These are phyloP conservation scores for Xylaria sp. DNA, from an alignment of 2,329 filamentous ascomycete species.

Conservation along the genomic window DNA sequence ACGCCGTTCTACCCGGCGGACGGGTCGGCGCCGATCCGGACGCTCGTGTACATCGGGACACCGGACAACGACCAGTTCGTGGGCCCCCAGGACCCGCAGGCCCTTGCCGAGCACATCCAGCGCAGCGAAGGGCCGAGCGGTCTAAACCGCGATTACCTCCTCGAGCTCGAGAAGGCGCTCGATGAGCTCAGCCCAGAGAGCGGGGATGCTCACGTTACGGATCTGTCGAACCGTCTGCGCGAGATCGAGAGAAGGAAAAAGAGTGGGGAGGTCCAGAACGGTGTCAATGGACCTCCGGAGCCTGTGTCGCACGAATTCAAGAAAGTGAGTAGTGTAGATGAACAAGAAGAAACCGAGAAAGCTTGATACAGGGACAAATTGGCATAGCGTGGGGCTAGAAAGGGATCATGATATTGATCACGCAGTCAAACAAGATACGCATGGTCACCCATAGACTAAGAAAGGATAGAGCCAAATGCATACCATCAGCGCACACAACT, in stretches of 20 bases:
- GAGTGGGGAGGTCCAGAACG: slow-evolving; percentile 9
- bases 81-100: slow-evolving; percentile 81
- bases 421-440: slow-evolving; percentile 17
- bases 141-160: slow-evolving; percentile 89
- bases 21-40: slow-evolving; percentile 56
- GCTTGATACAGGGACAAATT: slow-evolving; percentile 23
- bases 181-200: slow-evolving; percentile 78
- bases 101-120: slow-evolving; percentile 83
- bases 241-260: slow-evolving; percentile 60
- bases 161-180: slow-evolving; percentile 80
- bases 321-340: slow-evolving; percentile 62
- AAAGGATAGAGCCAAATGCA: slow-evolving; percentile 16
- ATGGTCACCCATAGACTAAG: slow-evolving; percentile 13
- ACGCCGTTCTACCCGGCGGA: slow-evolving; percentile 78
- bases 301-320: slow-evolving; percentile 53
- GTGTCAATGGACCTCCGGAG: not conserved
- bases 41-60: slow-evolving; percentile 92
- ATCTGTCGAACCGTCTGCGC: slow-evolving; percentile 79
- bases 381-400: not conserved
- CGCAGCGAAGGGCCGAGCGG: slow-evolving; percentile 84
- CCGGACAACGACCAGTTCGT: slow-evolving; percentile 94
- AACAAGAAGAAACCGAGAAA: slow-evolving; percentile 66
- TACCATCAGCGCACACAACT: not conserved
- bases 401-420: not conserved
- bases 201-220: slow-evolving; percentile 84